phyloP scores from a whole-genome alignment of 805 yeast species.

The Hemisphaericaspora nanyangensis region DNA sequence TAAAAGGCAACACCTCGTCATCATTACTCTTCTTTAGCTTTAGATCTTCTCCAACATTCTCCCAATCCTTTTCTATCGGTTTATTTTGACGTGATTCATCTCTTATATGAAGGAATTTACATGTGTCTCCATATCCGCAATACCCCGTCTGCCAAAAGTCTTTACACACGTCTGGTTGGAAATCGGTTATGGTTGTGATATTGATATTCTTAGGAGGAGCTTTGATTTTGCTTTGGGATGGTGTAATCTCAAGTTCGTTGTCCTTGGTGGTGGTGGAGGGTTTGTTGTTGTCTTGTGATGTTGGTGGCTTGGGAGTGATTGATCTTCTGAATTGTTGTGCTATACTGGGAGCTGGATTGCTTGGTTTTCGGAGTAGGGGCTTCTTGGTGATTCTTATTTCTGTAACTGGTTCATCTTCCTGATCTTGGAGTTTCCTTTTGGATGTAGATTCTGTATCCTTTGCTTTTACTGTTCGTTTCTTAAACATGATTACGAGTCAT shows the following conservation, averaged over 20 bases:
- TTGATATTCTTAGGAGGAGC: slow-evolving; percentile 34
- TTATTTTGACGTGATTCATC: slow-evolving; percentile 76
- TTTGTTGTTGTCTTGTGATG: neutral
- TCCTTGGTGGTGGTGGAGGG: neutral
- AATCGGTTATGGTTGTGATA: slow-evolving; percentile 72
- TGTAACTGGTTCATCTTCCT: neutral
- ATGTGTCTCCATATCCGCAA: slow-evolving; percentile 96
- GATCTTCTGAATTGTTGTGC: no score
- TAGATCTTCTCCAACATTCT: no score
- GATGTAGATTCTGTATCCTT: neutral
- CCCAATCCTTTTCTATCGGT: slow-evolving; percentile 71
- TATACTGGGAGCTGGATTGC: no score
- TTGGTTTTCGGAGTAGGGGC: slow-evolving; percentile 1
- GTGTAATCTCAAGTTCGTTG: no score
- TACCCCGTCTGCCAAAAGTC: slow-evolving; percentile 88
- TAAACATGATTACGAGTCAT: slow-evolving; percentile 22
- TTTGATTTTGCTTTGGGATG: neutral
- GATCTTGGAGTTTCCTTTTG: slow-evolving; percentile 1
- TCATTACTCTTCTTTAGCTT: no score
- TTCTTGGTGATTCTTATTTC: neutral
- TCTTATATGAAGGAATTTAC: slow-evolving; percentile 89
- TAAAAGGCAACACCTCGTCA: no score
- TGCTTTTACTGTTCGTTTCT: slow-evolving; percentile 19
- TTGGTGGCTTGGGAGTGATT: neutral
- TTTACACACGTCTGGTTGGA: slow-evolving; percentile 91